Percentiles rank a stretch among this genome's conserved stretches.
These are phyloP conservation scores for Colletotrichum phormii DNA, from an alignment of 2,329 filamentous ascomycete genomes.

Conservation along the genomic window DNA sequence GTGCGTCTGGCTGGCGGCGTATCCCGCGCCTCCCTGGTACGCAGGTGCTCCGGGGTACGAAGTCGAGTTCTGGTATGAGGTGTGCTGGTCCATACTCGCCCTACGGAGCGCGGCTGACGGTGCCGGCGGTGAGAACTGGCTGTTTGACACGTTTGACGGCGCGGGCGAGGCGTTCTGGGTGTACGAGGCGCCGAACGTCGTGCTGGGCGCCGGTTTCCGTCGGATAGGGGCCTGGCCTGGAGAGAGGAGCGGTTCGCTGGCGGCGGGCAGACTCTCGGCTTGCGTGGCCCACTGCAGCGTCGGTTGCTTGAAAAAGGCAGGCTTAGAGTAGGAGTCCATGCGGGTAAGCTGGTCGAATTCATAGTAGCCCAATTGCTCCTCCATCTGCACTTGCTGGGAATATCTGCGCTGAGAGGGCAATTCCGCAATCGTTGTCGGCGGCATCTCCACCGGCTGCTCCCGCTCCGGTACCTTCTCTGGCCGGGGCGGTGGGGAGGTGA, in stretches of 20 bases:
- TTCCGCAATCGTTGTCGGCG: slow-evolving; percentile 16
- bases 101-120: not conserved
- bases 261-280: not conserved
- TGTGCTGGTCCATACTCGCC: slow-evolving; percentile 20
- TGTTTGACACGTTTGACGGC: slow-evolving; percentile 10
- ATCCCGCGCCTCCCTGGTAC: slow-evolving; percentile 15
- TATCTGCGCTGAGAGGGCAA: slow-evolving; percentile 29
- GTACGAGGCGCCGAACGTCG: slow-evolving; percentile 20
- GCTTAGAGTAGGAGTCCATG: slow-evolving; percentile 8
- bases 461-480: slow-evolving; percentile 17
- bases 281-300: slow-evolving; percentile 19
- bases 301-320: slow-evolving; percentile 10
- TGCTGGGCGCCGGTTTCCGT: slow-evolving; percentile 27
- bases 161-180: slow-evolving; percentile 16
- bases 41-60: slow-evolving; percentile 26
- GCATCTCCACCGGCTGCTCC: slow-evolving; percentile 8
- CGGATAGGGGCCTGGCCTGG: slow-evolving; percentile 27
- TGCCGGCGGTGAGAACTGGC: slow-evolving; percentile 13
- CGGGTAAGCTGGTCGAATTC: slow-evolving; percentile 25
- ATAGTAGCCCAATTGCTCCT: slow-evolving; percentile 16
- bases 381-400: slow-evolving; percentile 19
- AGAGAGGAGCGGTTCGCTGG: slow-evolving; percentile 20
- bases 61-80: slow-evolving; percentile 19
- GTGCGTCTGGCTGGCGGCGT: not conserved
- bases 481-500: slow-evolving; percentile 7